Evolutionary conservation across 139 green algal genomes (phyloP).

Genomic region (Yamagishiella unicocca): DNA sequence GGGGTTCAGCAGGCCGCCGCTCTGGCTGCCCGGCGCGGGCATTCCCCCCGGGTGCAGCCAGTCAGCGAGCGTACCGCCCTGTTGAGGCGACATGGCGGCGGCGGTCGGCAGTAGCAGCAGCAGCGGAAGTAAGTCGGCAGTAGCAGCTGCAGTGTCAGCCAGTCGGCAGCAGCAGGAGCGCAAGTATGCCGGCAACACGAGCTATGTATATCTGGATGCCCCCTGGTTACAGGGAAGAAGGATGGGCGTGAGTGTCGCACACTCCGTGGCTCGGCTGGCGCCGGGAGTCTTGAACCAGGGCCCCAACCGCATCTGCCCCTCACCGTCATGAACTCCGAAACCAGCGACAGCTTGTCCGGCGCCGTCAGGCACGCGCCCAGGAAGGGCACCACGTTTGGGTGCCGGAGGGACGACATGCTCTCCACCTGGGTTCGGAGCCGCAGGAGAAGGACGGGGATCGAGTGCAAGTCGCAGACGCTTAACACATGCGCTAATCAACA

Average conservation of each 20-base stretch:
- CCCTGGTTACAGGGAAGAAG: too few species aligned
- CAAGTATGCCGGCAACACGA: too few species aligned
- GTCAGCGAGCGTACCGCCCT: slow-evolving; percentile 46
- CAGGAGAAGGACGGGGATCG: slow-evolving; percentile 44
- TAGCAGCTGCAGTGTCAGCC: too few species aligned
- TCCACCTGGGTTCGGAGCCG: slow-evolving; percentile 63
- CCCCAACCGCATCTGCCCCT: neutral
- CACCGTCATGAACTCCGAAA: slow-evolving; percentile 87
- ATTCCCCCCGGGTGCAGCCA: slow-evolving; percentile 50
- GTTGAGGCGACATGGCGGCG: neutral
- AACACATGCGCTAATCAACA: too few species aligned
- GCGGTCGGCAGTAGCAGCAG: too few species aligned
- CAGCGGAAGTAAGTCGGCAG: too few species aligned
- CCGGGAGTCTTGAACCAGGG: too few species aligned
- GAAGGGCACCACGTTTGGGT: slow-evolving; percentile 84
- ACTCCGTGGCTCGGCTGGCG: too few species aligned
- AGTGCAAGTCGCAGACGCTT: neutral
- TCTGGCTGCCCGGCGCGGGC: slow-evolving; percentile 27
- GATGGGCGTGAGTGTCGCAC: too few species aligned
- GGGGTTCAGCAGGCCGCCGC: slow-evolving; percentile 34
- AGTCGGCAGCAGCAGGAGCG: too few species aligned
- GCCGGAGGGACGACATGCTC: slow-evolving; percentile 62
- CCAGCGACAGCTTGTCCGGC: slow-evolving; percentile 76
- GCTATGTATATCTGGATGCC: too few species aligned
- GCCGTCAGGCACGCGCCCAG: slow-evolving; percentile 68